Base-by-base conservation (phyloP, 1,139 yeast species). In the Groenewaldozyma auringiensis region DNA sequence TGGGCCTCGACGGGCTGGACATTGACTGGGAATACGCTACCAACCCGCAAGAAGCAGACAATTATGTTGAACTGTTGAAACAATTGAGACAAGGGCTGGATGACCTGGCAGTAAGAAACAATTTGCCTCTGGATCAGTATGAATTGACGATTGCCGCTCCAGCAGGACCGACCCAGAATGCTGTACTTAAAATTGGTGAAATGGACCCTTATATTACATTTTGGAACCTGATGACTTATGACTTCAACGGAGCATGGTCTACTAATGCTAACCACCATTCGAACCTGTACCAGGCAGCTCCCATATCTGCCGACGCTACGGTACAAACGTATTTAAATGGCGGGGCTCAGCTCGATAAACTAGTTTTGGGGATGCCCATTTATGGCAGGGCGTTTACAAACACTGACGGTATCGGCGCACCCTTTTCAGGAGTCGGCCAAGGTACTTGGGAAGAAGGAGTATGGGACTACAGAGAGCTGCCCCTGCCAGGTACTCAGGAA, bases 11-110 rank as follows among this genome's bases (percentile, higher is more conserved):
- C 61, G 97, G 98, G 0, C 69, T 92, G 43, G 98, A 92, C 62
- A 67, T 92, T 32, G 98, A 92, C 64, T 92, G 96, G 96, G 98
- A 92, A 62, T 89, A 82, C 54, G 95, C 96, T 0, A 61, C 65
- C 20, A 70, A 64, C 37, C 54, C 56, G 2, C 55, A 60, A 1
- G 81, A 85, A 50, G 78, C 79, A 1, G 46, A 54, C 1, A 60
- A 62, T 42, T 72, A 80, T 48, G 69, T 76, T 1, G 61, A 63
- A 11, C 54, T 86, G 33, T 63, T 84, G 9, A 56, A 56, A 25
- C 53, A 50, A 11, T 56, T 85, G 14, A 69, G 83, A 37, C 42
- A 34, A 0, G 65, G 61, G 31, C 60, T 85, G 47, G 69, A 72
- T 49, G 42, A 50, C 1, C 50, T 70, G 20, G 79, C 74, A 37